Evolutionary conservation across 2,329 filamentous ascomycete genomes (phyloP).

Genomic region (Grosmannia serpens): DNA sequence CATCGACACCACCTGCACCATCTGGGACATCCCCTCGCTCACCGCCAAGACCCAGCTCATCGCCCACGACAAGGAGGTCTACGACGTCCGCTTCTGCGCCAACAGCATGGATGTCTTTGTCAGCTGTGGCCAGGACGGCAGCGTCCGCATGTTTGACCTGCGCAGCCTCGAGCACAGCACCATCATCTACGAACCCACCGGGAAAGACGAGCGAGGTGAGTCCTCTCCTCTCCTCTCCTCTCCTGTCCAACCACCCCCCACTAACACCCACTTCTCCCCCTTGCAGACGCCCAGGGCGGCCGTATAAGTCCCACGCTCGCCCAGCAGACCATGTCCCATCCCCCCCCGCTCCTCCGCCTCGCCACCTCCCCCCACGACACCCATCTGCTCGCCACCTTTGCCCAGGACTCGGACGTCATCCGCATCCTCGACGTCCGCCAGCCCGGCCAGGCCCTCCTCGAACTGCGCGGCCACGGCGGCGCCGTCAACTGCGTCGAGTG

Average conservation of each 20-base stretch:
- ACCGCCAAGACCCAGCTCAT: constrained; percentile 98
- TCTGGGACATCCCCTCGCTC: constrained; percentile 97
- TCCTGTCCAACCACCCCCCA: neutral
- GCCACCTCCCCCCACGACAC: constrained; percentile 91
- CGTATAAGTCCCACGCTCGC: constrained; percentile 63
- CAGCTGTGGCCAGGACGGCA: constrained; percentile 93
- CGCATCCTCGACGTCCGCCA: constrained; percentile 94
- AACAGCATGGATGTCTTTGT: constrained; percentile 99
- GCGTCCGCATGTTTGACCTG: constrained; percentile 96
- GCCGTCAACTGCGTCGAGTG: constrained; percentile 90
- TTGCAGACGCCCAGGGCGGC: constrained; percentile 41
- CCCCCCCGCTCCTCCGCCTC: constrained; percentile 66
- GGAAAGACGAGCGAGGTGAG: constrained; percentile 66
- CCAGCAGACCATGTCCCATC: constrained; percentile 65
- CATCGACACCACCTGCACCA: constrained; percentile 97
- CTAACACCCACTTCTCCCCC: neutral
- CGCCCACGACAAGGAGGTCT: constrained; percentile 97
- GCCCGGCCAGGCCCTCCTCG: constrained; percentile 86
- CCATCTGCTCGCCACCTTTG: constrained; percentile 93
- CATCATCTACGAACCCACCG: constrained; percentile 95
- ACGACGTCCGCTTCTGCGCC: constrained; percentile 95
- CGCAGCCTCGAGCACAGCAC: constrained; percentile 94
- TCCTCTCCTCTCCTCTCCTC: neutral
- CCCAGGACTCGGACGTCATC: constrained; percentile 82
- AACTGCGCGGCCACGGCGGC: constrained; percentile 79